A percentile compares a stretch with the other conserved stretches of the same genome.
Conservation (phyloP, 371 early-diverging fungal genomes). For the Mucor piriformis region DNA sequence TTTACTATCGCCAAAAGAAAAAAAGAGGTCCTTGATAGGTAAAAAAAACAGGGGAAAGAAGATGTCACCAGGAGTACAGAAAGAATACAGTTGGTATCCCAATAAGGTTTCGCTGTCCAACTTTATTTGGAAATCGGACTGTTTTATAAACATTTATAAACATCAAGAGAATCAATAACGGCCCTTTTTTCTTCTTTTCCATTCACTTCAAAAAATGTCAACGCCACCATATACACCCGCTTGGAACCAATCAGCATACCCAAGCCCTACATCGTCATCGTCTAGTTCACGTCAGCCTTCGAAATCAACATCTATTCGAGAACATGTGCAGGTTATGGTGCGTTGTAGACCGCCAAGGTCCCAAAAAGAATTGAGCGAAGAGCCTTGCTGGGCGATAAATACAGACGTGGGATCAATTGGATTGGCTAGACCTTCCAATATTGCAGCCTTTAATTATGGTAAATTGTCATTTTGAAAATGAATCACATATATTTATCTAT, state of each 20-base stretch:
- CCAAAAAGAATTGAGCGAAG: conserved; percentile 24
- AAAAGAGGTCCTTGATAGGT: too few relatives aligned
- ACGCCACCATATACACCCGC: too few relatives aligned
- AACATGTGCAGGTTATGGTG: conserved; percentile 47
- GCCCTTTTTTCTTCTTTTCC: too few relatives aligned
- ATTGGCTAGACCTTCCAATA: conserved; percentile 8
- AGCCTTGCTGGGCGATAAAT: conserved; percentile 28
- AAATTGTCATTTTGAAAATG: background rate
- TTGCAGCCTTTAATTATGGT: conserved; percentile 17
- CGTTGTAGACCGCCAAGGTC: conserved; percentile 41
- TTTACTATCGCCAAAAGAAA: too few relatives aligned
- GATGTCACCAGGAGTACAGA: too few relatives aligned
- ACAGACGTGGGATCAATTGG: conserved; percentile 20
- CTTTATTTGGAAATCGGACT: too few relatives aligned
- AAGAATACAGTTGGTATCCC: too few relatives aligned
- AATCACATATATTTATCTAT: background rate
- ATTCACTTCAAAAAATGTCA: too few relatives aligned
- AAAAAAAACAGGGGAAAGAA: too few relatives aligned
- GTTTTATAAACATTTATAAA: too few relatives aligned
- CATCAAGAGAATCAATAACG: too few relatives aligned
- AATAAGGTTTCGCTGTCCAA: too few relatives aligned
- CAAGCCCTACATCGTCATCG: background rate
- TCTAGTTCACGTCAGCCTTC: conserved; percentile 6
- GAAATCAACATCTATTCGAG: conserved; percentile 22
- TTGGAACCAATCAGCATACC: background rate